Percentiles rank a stretch among this genome's conserved stretches.
Evolutionary conservation across 2,329 filamentous ascomycete species (phyloP).

Genomic region (Trichophyton rubrum): DNA sequence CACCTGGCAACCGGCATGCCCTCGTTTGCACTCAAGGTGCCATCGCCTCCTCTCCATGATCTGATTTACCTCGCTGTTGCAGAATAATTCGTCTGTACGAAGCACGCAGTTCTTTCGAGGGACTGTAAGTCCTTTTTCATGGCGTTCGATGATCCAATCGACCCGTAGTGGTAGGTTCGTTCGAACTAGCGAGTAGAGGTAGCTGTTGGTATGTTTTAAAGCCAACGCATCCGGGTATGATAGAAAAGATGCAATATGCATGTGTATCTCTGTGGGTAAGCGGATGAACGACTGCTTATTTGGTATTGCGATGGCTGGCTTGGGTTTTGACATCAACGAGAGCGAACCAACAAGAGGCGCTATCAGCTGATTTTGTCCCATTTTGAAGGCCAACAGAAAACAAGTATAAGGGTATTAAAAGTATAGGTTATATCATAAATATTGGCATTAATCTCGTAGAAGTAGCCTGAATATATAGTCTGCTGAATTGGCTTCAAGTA

Average conservation of each 20-base stretch:
- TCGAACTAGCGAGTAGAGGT: conserved; percentile 53
- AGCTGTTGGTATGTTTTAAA: conserved; percentile 52
- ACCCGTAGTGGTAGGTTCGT: conserved; percentile 56
- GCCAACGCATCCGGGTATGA: conserved; percentile 60
- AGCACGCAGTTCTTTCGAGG: conserved; percentile 41
- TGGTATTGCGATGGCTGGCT: neutral
- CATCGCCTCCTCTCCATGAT: conserved; percentile 33
- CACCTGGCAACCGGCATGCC: conserved; percentile 26
- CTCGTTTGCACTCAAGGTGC: conserved; percentile 28
- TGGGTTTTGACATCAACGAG: neutral
- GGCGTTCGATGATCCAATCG: conserved; percentile 55
- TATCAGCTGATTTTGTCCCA: neutral
- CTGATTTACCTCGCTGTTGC: conserved; percentile 26
- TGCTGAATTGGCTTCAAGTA: neutral
- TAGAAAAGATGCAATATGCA: conserved; percentile 48
- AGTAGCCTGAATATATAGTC: neutral
- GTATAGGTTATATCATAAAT: neutral
- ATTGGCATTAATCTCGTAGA: neutral
- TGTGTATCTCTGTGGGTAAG: conserved; percentile 55
- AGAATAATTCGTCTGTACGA: conserved; percentile 32
- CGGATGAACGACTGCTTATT: conserved; percentile 28
- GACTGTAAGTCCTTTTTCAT: conserved; percentile 51
- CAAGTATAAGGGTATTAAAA: neutral
- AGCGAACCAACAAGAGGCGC: neutral
- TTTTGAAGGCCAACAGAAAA: neutral